A percentile compares a stretch with the other conserved stretches of the same genome.
These are phyloP conservation scores for Rhododendron mucronatum DNA, from an alignment of 148 eudicot genomes.

Conservation along the genomic window DNA sequence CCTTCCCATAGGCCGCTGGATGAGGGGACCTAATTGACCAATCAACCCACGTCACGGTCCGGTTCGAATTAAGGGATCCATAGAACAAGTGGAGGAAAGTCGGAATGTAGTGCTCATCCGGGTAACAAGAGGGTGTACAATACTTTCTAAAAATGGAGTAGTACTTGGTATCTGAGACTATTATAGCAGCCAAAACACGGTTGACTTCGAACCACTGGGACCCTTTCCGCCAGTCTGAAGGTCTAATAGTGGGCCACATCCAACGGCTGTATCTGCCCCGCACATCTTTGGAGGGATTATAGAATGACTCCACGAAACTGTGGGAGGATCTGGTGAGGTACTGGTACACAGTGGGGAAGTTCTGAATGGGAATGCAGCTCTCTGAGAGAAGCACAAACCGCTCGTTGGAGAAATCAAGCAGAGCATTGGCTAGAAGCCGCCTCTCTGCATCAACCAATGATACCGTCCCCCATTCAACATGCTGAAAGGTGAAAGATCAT, in stretches of 20 bases:
- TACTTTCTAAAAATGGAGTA: not conserved
- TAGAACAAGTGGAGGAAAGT: conserved; percentile 7
- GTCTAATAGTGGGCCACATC: not conserved
- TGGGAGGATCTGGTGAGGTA: not conserved
- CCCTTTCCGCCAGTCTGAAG: conserved; percentile 2
- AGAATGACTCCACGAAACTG: not conserved
- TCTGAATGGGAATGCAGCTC: conserved; percentile 9
- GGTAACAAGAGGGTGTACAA: conserved; percentile 21
- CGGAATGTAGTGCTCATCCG: conserved; percentile 19
- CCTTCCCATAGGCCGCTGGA: not conserved
- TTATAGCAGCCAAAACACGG: conserved; percentile 12
- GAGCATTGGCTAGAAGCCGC: conserved; percentile 17
- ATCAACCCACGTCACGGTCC: not conserved
- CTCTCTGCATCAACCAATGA: conserved; percentile 13
- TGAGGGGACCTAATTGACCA: not conserved
- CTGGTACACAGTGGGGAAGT: not conserved
- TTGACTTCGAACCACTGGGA: conserved; percentile 16
- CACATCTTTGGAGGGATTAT: not conserved
- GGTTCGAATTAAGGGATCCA: not conserved
- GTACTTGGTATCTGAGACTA: conserved; percentile 17
- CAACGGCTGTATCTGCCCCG: not conserved
- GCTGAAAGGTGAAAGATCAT: not conserved
- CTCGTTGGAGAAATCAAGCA: conserved; percentile 13
- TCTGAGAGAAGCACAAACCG: conserved; percentile 21
- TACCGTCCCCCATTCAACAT: conserved; percentile 10